A percentile compares a stretch with the other conserved stretches of the same genome.
phyloP scores from a whole-genome alignment of 345 rosid genomes.

The Kernera saxatilis region DNA sequence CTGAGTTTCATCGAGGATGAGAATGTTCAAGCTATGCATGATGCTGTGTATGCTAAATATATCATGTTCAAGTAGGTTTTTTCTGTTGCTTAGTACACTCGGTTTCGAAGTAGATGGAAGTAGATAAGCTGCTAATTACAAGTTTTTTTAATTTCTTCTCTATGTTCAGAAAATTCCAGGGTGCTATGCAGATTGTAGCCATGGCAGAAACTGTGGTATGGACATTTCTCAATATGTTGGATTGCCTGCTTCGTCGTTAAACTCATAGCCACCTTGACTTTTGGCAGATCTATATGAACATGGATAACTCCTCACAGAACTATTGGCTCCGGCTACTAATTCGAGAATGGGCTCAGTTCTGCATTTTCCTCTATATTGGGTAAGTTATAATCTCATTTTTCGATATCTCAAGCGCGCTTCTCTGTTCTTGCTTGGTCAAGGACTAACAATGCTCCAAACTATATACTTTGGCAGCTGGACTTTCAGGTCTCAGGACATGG shows the following conservation, averaged over 20 bases:
- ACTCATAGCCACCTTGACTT: not conserved
- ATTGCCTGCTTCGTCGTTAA: not conserved
- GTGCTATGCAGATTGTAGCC: conserved; percentile 86
- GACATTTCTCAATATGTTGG: not conserved
- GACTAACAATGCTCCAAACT: not conserved
- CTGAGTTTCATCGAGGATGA: conserved; percentile 71
- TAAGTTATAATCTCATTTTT: conserved; percentile 22
- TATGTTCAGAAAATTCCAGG: conserved; percentile 69
- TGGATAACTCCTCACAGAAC: conserved; percentile 59
- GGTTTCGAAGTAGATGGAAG: not conserved
- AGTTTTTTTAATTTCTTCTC: not conserved
- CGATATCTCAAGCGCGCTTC: not conserved
- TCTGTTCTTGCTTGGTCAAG: conserved; percentile 3
- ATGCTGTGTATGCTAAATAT: conserved; percentile 72
- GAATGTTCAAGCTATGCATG: conserved; percentile 75
- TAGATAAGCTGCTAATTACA: not conserved
- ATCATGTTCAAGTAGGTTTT: conserved; percentile 77
- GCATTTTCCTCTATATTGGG: conserved; percentile 87
- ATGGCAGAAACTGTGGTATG: conserved; percentile 75
- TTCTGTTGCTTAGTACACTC: not conserved
- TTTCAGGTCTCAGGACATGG: conserved; percentile 83
- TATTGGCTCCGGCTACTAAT: conserved; percentile 80
- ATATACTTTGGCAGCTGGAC: conserved; percentile 58
- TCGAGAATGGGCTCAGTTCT: conserved; percentile 86
- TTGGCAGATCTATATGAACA: conserved; percentile 63